Evolutionary conservation across 1,284 basidiomycete genomes (phyloP).

Genomic region (Hypsizygus ulmarius): DNA sequence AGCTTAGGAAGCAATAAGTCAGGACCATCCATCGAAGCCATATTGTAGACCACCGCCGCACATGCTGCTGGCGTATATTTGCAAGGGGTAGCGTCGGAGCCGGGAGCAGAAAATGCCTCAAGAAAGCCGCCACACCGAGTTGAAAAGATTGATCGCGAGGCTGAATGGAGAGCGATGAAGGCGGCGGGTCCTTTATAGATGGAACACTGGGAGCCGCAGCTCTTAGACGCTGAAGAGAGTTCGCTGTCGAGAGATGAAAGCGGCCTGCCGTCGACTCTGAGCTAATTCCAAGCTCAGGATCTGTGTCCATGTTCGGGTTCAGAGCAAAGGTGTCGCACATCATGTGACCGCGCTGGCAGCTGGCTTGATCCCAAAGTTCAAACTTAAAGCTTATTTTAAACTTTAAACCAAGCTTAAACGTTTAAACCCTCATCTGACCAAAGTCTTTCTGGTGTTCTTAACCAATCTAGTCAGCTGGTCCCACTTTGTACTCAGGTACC

Average conservation of each 20-base stretch:
- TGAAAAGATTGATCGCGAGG: conserved; percentile 13
- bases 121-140: conserved; percentile 9
- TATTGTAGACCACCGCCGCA: conserved; percentile 27
- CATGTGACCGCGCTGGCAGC: background rate
- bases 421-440: background rate
- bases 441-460: background rate
- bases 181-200: conserved; percentile 12
- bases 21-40: conserved; percentile 33
- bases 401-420: too few relatives aligned
- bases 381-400: too few relatives aligned
- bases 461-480: too few relatives aligned
- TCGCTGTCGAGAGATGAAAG: conserved; percentile 42
- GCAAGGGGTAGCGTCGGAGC: background rate
- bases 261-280: conserved; percentile 25
- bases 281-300: conserved; percentile 1
- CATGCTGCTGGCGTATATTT: conserved; percentile 9
- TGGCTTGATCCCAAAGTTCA: too few relatives aligned
- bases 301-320: background rate
- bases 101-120: conserved; percentile 10
- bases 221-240: conserved; percentile 42
- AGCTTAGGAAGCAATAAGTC: conserved; percentile 41
- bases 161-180: background rate
- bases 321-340: conserved; percentile 4
- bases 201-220: conserved; percentile 21
- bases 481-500: too few relatives aligned